Evolutionary conservation across 1,284 basidiomycete species (phyloP).

Genomic region (Prillingera fragicola): DNA sequence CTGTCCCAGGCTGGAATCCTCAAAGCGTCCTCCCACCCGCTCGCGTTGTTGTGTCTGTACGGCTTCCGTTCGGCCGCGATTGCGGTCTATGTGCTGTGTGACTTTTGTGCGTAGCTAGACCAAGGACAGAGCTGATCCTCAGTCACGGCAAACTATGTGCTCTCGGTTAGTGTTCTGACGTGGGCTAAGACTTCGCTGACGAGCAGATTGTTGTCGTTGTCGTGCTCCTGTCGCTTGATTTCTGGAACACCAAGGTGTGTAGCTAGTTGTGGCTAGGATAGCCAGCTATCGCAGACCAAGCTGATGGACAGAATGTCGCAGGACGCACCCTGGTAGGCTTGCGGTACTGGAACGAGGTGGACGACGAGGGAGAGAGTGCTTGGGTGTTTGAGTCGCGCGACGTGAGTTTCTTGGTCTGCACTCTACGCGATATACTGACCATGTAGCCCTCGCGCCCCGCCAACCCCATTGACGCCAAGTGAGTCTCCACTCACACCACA

Average conservation of each 20-base stretch:
- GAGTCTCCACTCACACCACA: background rate
- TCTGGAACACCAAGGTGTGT: constrained; percentile 86
- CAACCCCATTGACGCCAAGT: constrained; percentile 79
- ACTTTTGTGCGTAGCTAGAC: constrained; percentile 51
- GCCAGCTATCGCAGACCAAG: background rate
- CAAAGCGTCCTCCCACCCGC: constrained; percentile 70
- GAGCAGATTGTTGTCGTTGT: constrained; percentile 80
- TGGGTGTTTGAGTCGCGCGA: constrained; percentile 95
- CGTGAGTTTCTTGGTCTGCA: constrained; percentile 53
- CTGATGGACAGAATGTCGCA: constrained; percentile 77
- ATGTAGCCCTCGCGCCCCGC: constrained; percentile 79
- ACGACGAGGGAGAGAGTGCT: constrained; percentile 88
- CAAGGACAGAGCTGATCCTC: constrained; percentile 39
- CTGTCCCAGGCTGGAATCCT: constrained; percentile 37
- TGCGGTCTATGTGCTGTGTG: constrained; percentile 78
- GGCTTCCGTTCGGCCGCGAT: constrained; percentile 79
- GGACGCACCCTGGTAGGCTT: constrained; percentile 85
- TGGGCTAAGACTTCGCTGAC: background rate
- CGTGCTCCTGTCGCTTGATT: constrained; percentile 85
- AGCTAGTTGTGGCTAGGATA: background rate
- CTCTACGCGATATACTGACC: too few relatives aligned
- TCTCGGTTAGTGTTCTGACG: constrained; percentile 60
- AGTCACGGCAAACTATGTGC: constrained; percentile 78
- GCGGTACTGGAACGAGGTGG: constrained; percentile 95
- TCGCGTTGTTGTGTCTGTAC: constrained; percentile 75